Evolutionary conservation across 2,329 filamentous ascomycete genomes (phyloP), one percentile per base, ranked within the genome.

Genomic region (Calonectria henricotiae): DNA sequence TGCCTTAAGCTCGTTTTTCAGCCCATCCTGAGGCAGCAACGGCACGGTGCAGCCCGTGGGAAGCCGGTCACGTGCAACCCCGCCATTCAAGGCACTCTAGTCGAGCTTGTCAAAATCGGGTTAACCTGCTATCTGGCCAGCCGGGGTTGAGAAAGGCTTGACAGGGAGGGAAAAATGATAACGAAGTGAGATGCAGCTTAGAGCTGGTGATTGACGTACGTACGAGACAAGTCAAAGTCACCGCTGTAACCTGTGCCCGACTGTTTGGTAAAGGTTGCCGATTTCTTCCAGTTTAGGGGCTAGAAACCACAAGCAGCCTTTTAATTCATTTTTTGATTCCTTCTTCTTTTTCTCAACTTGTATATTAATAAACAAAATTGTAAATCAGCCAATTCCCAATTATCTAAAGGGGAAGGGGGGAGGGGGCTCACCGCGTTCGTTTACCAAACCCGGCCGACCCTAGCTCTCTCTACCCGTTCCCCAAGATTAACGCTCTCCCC

Each of bases 71-170:
- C 49, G 51, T 55, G 65, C 30, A 58, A 60, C 55, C 65, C 61
- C 51, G 65, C 51, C 65, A n/a, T 55, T 39, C 20, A 12, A 7
- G 4, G 25, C 15, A 13, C 25, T 8, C 35, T 43, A 7, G 35
- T 5, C 20, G 35, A 13, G 43, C 39, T 27, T 44, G n/a, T 49
- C 61, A 6, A 13, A 25, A 54, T 62, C 62, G 62, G 62, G 67
- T 62, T 65, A 69, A 65, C 65, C 41, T 25, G 67, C 51, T 54
- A 61, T 69, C 62, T 37, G 62, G 67, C 41, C 23, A 17, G 35
- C 49, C 61, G 62, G 58, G 46, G 9, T 62, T 11, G 20, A 30
- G 27, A 7, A 4, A 7, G 27, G 27, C 27, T 30, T 47, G 11
- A 64, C 35, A 64, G 43, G 62, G 62, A 43, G 37, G 43, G 20